A percentile compares a stretch with the other conserved stretches of the same genome.
Evolutionary conservation across 257 asterid species (phyloP).

Genomic region (Jaltomata sinuosa): DNA sequence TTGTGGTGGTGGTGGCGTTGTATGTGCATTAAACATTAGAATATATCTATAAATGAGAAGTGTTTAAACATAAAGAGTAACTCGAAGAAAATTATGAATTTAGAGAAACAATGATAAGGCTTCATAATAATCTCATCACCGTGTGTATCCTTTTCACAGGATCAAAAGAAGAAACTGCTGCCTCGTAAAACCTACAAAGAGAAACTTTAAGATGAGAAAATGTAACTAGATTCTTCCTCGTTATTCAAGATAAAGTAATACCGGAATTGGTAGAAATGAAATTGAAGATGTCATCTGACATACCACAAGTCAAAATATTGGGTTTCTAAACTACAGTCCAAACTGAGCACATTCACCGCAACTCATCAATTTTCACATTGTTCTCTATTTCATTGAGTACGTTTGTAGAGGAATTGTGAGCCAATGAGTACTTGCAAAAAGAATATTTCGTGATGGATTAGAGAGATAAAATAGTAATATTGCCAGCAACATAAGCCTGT

Average conservation of each 20-base stretch:
- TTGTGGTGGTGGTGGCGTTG: neutral
- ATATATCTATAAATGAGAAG: neutral
- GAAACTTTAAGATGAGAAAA: constrained; percentile 11
- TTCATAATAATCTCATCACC: constrained; percentile 17
- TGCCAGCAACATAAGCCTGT: neutral
- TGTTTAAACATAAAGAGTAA: neutral
- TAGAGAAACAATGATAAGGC: neutral
- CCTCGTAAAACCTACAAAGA: constrained; percentile 45
- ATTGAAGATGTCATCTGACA: neutral
- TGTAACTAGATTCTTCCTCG: neutral
- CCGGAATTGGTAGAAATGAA: neutral
- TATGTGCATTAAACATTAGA: neutral
- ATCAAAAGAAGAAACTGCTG: constrained; percentile 33
- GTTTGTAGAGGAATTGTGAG: neutral
- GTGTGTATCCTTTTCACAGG: constrained; percentile 32
- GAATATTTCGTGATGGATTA: neutral
- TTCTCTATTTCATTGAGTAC: neutral
- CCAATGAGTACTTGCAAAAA: neutral
- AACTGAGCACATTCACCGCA: neutral
- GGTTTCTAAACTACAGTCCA: neutral
- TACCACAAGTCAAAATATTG: neutral
- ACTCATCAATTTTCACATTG: neutral
- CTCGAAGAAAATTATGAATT: neutral
- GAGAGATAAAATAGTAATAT: neutral
- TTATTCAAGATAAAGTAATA: neutral